Conservation (phyloP, 495 filamentous ascomycete genomes). For the Aeminium ludgeri region DNA sequence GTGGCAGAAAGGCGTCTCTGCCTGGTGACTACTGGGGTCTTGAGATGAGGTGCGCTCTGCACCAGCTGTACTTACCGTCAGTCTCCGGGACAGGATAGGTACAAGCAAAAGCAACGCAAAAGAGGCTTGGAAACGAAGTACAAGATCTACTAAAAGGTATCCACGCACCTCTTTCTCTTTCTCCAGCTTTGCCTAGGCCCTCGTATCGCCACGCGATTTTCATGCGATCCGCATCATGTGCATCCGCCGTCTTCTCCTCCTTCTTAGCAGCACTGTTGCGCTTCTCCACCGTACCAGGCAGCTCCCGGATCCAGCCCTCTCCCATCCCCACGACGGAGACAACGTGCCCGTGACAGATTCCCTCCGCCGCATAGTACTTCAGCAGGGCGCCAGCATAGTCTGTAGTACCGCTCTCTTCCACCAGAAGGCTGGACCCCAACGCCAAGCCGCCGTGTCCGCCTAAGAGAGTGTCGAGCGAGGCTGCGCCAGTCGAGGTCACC, state of each 20-base stretch:
- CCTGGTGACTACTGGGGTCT: conserved; percentile 8
- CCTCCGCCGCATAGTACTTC: conserved; percentile 83
- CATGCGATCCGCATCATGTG: conserved; percentile 49
- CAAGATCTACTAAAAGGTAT: not conserved
- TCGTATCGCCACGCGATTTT: conserved; percentile 99
- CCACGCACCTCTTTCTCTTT: conserved; percentile 39
- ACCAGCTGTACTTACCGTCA: conserved; percentile 12
- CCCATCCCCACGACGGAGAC: conserved; percentile 70
- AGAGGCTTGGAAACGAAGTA: too few species aligned
- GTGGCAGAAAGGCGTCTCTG: conserved; percentile 50
- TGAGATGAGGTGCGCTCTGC: conserved; percentile 7
- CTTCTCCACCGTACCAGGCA: conserved; percentile 52
- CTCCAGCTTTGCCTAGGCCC: conserved; percentile 48
- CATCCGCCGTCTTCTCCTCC: conserved; percentile 18
- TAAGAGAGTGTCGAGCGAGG: conserved; percentile 67
- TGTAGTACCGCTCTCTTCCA: conserved; percentile 90
- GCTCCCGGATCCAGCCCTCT: conserved; percentile 62
- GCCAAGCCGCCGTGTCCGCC: conserved; percentile 80
- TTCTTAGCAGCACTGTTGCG: conserved; percentile 20
- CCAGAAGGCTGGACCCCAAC: conserved; percentile 58
- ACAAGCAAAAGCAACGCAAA: too few species aligned
- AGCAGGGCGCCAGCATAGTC: conserved; percentile 78
- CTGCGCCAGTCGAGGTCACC: conserved; percentile 80
- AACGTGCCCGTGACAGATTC: conserved; percentile 76
- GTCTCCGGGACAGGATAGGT: not conserved